Base-by-base conservation (phyloP, 139 green algal genomes). In the Gonium pectorale region DNA sequence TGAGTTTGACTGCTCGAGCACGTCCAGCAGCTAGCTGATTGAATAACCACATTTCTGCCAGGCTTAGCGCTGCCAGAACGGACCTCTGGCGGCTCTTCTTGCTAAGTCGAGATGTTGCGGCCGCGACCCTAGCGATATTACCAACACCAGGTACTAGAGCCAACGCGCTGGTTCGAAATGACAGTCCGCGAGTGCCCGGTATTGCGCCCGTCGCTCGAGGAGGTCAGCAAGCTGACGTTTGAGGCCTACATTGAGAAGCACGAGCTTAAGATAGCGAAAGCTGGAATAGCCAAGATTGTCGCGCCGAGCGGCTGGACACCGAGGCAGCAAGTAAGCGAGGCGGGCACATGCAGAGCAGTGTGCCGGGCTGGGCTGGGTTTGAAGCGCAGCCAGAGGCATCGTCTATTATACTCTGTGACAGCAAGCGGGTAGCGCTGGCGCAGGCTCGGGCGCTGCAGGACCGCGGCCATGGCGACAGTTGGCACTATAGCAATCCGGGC, bases 231-330 rank as follows among this genome's bases (percentile, higher is more conserved):
- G 75, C 51, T 26, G 19, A n/a, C 62, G 7, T 73, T 72, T 9
- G 94, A 95, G 49, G 59, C 84, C 0, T 97, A 90, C 75, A 90
- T 97, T 29, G 85, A 90, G 40, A 83, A 66, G 27, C 84, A 93
- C 64, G 94, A 97, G 83, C 54, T 38, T 2, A 69, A 87, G 15
- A 87, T 92, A 19, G 81, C 72, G 11, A 7, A 86, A 7, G 86
- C 85, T 2, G 94, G 94, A 0, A 89, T 96, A 9, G 86, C 78
- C 44, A 94, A 93, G 38, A 96, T 97, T 27, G 82, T 96, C 13
- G 86, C 89, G 6, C 94, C 94, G 15, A 54, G 73, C 26, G 89
- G 83, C 7, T 97, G 93, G 95, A 90, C 40, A 17, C 94, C 95
- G 38, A 82, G 95, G 7, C 74, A 67, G n/a, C 66, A 82, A 59